phyloP scores from a whole-genome alignment of 2,329 filamentous ascomycete genomes.

The Sclerotinia spermophila region DNA sequence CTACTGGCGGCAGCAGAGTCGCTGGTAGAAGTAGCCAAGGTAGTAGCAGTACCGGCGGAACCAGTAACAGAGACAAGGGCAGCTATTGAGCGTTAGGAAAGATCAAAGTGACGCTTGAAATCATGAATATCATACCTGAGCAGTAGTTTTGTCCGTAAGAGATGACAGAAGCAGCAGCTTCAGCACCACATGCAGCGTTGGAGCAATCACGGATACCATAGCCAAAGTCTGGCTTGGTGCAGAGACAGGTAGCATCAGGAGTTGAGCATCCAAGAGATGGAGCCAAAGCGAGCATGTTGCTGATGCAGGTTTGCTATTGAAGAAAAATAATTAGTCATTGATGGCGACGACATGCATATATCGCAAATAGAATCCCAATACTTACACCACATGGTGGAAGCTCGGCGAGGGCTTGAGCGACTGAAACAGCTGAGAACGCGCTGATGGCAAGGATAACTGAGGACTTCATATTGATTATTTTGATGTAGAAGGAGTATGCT shows the following conservation, averaged over 20 bases:
- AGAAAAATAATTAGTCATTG: constrained; percentile 22
- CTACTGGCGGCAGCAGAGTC: constrained; percentile 4
- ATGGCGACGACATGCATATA: not conserved
- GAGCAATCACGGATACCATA: constrained; percentile 48
- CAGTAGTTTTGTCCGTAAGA: constrained; percentile 34
- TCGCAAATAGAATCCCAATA: constrained; percentile 1
- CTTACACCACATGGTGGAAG: constrained; percentile 38
- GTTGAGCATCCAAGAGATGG: constrained; percentile 40
- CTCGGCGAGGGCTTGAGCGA: constrained; percentile 28
- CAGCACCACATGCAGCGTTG: constrained; percentile 40
- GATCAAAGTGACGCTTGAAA: not conserved
- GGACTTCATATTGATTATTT: constrained; percentile 35
- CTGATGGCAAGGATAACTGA: constrained; percentile 29
- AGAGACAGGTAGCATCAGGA: constrained; percentile 43
- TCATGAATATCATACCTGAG: constrained; percentile 25
- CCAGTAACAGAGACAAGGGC: not conserved
- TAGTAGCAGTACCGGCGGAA: constrained; percentile 18
- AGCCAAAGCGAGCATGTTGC: constrained; percentile 45
- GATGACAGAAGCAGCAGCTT: constrained; percentile 30
- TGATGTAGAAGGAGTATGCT: not conserved
- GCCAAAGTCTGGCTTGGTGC: constrained; percentile 43
- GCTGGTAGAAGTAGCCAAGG: constrained; percentile 17
- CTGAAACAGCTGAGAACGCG: constrained; percentile 29
- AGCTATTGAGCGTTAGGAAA: not conserved
- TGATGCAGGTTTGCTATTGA: constrained; percentile 41